Conservation (phyloP, 441 rosid species). For the Populus tomentosa region DNA sequence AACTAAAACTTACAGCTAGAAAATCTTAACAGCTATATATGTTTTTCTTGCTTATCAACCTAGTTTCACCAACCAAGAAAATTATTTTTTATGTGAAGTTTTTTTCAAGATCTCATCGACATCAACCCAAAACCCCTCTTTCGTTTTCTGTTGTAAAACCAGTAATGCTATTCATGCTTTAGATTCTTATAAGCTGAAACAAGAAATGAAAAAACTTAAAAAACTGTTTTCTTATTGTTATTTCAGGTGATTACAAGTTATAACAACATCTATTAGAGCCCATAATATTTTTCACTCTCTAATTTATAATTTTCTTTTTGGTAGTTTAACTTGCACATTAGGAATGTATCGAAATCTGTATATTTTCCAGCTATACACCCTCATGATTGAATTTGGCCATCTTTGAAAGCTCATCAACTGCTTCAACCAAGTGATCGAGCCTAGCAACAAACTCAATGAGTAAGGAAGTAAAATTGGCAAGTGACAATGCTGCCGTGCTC, state of each 20-base stretch:
- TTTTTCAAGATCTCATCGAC: too few relatives aligned
- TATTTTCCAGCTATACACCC: constrained; percentile 14
- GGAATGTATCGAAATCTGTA: constrained; percentile 4
- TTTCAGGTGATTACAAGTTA: constrained; percentile 5
- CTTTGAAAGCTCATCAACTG: constrained; percentile 49
- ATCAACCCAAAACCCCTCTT: background rate
- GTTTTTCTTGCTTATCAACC: too few relatives aligned
- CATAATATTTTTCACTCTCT: too few relatives aligned
- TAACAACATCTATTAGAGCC: background rate
- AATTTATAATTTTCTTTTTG: background rate
- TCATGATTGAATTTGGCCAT: constrained; percentile 52
- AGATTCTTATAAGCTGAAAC: background rate
- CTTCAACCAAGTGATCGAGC: constrained; percentile 64
- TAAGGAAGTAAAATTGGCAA: constrained; percentile 53
- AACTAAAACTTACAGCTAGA: too few relatives aligned
- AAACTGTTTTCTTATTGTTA: background rate
- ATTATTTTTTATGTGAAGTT: too few relatives aligned
- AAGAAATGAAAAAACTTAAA: too few relatives aligned
- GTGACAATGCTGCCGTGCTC: constrained; percentile 58
- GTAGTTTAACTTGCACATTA: constrained; percentile 2
- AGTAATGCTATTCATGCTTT: background rate
- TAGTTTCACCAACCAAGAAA: too few relatives aligned
- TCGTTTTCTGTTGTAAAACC: background rate
- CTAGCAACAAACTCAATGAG: constrained; percentile 66
- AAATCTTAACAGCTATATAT: too few relatives aligned